Base-by-base conservation (phyloP, 192 early-diverging fungal species). In the Rhizoclosmatium sp. region DNA sequence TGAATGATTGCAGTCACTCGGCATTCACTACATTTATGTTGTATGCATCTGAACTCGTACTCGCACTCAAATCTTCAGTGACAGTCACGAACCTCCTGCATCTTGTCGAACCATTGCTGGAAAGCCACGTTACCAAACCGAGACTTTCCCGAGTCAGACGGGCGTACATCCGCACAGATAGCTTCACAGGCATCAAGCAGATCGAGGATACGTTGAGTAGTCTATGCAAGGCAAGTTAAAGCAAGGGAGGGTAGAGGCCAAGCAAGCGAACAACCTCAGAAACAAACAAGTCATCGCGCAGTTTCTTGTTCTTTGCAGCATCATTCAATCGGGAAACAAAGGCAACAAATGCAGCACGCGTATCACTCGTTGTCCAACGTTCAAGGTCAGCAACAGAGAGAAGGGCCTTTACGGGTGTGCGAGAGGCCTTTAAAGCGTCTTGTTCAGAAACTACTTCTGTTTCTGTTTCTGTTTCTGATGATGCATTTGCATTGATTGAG, bases 51-150 rank as follows among this genome's bases (percentile, higher is more conserved):
- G 31, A 0, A 31, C 31, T 31, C 31, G 31, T 31, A 31, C 31
- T 31, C 31, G 31, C 31, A 31, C 31, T 31, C 31, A 0, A 31
- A 31, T 31, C 31, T 31, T 31, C 31, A 0, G 31, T 31, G 31
- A 31, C 31, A 31, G 31, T 31, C 21, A 78, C 78, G 81, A 85
- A 95, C 93, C 80, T 90, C 66, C 39, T 80, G 76, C 31, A 95
- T 83, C 60, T 82, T 88, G 80, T 96, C 95, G 83, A 94, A 96
- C 85, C 95, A 98, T 31, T 89, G 87, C 48, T 91, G 91, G 84
- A 98, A 99, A 2, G 95, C 91, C n/a, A 94, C 93, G 87, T 99
- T 99, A 44, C 97, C 97, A 78, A 98, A 99, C 2, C 97, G 88
- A 71, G 93, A 90, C 71, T 91, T 92, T 67, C 87, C 85, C 51